Evolutionary conservation across 176 grass and related monocot species (phyloP).

Genomic region (Melocanna baccifera): DNA sequence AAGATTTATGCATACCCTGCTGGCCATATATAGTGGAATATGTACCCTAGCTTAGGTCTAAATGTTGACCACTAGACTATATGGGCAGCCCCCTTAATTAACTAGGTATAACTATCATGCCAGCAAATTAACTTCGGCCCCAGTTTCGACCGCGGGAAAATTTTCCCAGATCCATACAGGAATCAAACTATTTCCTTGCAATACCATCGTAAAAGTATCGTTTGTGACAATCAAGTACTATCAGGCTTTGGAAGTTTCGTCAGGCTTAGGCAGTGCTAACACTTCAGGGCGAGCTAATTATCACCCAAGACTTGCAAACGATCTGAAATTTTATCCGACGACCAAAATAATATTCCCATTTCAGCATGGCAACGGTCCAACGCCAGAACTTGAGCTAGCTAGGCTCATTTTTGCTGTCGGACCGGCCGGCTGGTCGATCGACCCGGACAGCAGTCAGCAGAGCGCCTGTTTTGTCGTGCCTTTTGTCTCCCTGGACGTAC

Average conservation of each 20-base stretch:
- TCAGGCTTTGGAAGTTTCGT: not conserved
- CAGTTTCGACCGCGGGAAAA: not conserved
- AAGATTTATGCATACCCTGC: not conserved
- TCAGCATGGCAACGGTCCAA: not conserved
- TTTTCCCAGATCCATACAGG: not conserved
- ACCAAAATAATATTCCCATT: too few species aligned
- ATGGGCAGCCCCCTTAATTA: not conserved
- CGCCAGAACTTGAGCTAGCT: not conserved
- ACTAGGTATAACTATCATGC: not conserved
- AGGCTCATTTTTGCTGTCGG: not conserved
- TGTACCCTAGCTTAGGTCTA: not conserved
- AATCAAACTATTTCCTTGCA: not conserved
- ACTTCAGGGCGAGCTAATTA: not conserved
- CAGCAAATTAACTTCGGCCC: not conserved
- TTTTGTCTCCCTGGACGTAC: conserved; percentile 21
- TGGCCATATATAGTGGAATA: not conserved
- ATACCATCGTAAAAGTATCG: not conserved
- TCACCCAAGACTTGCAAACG: not conserved
- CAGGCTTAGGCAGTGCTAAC: not conserved
- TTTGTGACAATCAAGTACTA: not conserved
- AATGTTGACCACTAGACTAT: not conserved
- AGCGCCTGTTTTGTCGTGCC: conserved; percentile 2
- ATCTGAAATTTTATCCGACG: not conserved
- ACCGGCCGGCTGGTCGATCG: not conserved
- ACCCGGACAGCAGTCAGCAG: not conserved